Base-by-base conservation (phyloP, 2,329 filamentous ascomycete genomes). In the Colletotrichum neosansevieriae region DNA sequence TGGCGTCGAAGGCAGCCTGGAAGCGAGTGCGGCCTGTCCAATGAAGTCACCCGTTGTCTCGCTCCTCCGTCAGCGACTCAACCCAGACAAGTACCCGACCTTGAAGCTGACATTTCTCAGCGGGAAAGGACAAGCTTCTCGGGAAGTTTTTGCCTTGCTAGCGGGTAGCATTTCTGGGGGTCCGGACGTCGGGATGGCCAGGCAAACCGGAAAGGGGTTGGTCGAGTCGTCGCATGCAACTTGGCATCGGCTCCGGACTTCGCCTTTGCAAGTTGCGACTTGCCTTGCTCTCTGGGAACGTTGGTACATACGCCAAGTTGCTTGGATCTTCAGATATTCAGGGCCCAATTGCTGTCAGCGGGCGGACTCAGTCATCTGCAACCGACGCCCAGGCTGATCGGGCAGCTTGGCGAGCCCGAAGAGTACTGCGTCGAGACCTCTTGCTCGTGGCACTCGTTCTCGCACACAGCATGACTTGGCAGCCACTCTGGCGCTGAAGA, bases 381-480 rank as follows among this genome's bases (percentile, higher is more conserved):
- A 59, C 65, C 61, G 65, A 68, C 21, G 60, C 61, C 53, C 61
- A 65, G 61, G 61, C 38, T 38, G 65, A 65, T 60, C 40, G 65
- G 49, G 61, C 54, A 68, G 49, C 61, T 65, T 68, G 65, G 65
- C 65, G 40, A 44, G 49, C n/a, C 29, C 19, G 9, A 45, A 44
- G 40, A 24, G 42, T 38, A 34, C 49, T 56, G n/a, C 47, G 40
- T 54, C 61, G 51, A 38, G 65, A 59, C 47, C 47, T 51, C 38
- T 50, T 38, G 24, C 38, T 32, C 19, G 45, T 68, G 60, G 19
- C 15, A 59, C 61, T 29, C 12, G 13, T 21, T 32, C 54, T 44
- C 40, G n/a, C 54, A 56, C 60, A 50, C 2, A 15, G 15, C 29
- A 6, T 58, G 40, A 50, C 61, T 66, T 60, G 54, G 54, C 66